Evolutionary conservation across 2,329 filamentous ascomycete species (phyloP).

Genomic region (Phialophora macrospora): DNA sequence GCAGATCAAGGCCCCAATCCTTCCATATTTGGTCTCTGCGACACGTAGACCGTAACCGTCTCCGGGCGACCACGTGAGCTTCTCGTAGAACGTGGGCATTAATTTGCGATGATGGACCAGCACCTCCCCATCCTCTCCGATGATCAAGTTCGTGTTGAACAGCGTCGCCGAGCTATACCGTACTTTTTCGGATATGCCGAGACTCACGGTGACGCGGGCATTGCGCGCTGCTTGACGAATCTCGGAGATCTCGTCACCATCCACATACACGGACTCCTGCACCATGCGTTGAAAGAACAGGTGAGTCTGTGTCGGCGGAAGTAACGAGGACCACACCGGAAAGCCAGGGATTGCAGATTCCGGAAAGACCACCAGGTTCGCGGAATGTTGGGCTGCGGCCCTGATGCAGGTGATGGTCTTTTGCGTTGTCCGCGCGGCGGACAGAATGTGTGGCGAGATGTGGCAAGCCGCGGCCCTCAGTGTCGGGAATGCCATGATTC

Average conservation of each 20-base stretch:
- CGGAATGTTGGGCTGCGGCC: constrained; percentile 50
- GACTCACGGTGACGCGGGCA: constrained; percentile 49
- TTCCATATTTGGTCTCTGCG: constrained; percentile 53
- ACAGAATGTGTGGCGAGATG: constrained; percentile 55
- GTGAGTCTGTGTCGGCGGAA: constrained; percentile 55
- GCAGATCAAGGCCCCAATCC: constrained; percentile 59
- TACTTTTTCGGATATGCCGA: constrained; percentile 58
- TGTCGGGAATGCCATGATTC: constrained; percentile 42
- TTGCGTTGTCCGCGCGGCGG: constrained; percentile 51
- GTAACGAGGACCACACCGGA: constrained; percentile 57
- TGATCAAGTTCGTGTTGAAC: constrained; percentile 59
- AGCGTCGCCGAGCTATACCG: constrained; percentile 53
- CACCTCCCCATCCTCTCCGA: constrained; percentile 52
- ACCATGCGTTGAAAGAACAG: constrained; percentile 56
- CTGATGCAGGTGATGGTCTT: constrained; percentile 56
- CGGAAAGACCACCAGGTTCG: constrained; percentile 60
- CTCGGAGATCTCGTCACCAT: constrained; percentile 54
- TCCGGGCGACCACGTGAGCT: constrained; percentile 59
- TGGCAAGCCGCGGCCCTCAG: constrained; percentile 43
- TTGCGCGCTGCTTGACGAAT: constrained; percentile 50
- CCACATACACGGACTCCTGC: constrained; percentile 51
- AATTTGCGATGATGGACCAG: constrained; percentile 61
- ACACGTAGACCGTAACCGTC: constrained; percentile 58
- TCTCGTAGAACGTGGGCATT: constrained; percentile 63
- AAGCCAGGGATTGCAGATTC: constrained; percentile 61